Conservation (phyloP, 805 yeast genomes). For the Groenewaldozyma tartarivorans region DNA sequence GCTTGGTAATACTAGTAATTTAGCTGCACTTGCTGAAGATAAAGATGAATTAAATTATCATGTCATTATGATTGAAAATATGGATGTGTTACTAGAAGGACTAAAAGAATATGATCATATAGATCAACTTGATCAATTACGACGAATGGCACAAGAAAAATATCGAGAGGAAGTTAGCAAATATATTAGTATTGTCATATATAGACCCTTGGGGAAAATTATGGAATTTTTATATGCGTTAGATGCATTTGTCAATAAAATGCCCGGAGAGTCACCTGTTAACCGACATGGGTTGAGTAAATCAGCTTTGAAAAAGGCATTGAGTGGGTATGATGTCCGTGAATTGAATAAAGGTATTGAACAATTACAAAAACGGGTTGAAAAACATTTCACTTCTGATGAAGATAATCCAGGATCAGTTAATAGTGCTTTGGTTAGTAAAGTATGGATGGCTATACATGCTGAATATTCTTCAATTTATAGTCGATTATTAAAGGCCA, state of each 20-base stretch:
- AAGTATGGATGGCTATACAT: slow-evolving; percentile 63
- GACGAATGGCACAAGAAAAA: slow-evolving; percentile 8
- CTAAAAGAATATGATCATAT: slow-evolving; percentile 10
- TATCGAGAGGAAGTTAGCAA: slow-evolving; percentile 21
- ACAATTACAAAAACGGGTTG: slow-evolving; percentile 47
- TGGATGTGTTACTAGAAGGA: slow-evolving; percentile 40
- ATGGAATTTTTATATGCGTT: slow-evolving; percentile 56
- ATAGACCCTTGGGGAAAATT: slow-evolving; percentile 56
- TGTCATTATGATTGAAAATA: slow-evolving; percentile 43
- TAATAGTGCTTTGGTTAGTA: slow-evolving; percentile 38
- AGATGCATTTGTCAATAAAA: slow-evolving; percentile 38
- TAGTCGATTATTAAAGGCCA: slow-evolving; percentile 43
- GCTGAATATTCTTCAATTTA: slow-evolving; percentile 50
- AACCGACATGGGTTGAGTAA: slow-evolving; percentile 57
- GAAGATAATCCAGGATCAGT: slow-evolving; percentile 16
- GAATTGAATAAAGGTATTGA: slow-evolving; percentile 49
- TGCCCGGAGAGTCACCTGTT: slow-evolving; percentile 35
- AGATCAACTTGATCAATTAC: slow-evolving; percentile 6
- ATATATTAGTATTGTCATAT: slow-evolving; percentile 40
- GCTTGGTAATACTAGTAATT: slow-evolving; percentile 5
- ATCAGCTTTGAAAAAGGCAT: slow-evolving; percentile 47
- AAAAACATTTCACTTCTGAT: slow-evolving; percentile 38
- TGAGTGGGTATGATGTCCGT: slow-evolving; percentile 45
- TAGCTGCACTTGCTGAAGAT: slow-evolving; percentile 20
- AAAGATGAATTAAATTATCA: slow-evolving; percentile 33